Base-by-base conservation (phyloP, 2,329 filamentous ascomycete species). In the Phialophora macrospora region DNA sequence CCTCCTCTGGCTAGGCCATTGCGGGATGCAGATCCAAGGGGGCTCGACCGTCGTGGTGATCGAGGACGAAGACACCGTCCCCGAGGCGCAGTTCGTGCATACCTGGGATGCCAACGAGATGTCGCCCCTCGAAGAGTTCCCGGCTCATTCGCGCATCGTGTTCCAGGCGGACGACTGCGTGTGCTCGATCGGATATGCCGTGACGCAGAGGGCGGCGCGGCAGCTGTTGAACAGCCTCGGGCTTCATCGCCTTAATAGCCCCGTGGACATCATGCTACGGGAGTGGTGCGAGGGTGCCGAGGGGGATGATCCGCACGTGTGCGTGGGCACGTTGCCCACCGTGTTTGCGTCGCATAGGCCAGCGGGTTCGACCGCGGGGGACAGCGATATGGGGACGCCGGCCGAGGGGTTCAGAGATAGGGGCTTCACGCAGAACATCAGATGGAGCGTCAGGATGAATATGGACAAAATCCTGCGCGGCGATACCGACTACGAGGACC, bases 1-100 rank as follows among this genome's bases (percentile, higher is more conserved):
- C 64, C 64, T 84, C 1, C 77, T 85, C 14, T 84, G 82, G 82
- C 71, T 83, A 0, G 83, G 83, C 28, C 80, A 82, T 65, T 83
- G 82, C 64, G 79, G 79, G 7, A 34, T 34, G 26, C 46, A 48
- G 34, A 55, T 34, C 20, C 51, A 55, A 14, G 3, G 3, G 6
- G 48, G 48, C 24, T 51, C 48, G 24, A 51, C 24, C 48, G 12
- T 51, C 20, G 48, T 51, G 48, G 24, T 51, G 48, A 51, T 51
- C 20, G 24, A 51, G n/a, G 9, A 51, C 20, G 48, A 51, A 12
- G 48, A 51, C 20, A 51, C 48, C 20, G 48, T 26, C 48, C 48
- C 48, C 3, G 48, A 51, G 24, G 48, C 48, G 9, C 48, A 51
- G 20, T 51, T 51, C 48, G 48, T 51, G 20, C 48, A 20, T 20